Evolutionary conservation across 2,329 filamentous ascomycete species (phyloP), one percentile per base, ranked within the genome.

Genomic region (Pseudocercospora ulei): DNA sequence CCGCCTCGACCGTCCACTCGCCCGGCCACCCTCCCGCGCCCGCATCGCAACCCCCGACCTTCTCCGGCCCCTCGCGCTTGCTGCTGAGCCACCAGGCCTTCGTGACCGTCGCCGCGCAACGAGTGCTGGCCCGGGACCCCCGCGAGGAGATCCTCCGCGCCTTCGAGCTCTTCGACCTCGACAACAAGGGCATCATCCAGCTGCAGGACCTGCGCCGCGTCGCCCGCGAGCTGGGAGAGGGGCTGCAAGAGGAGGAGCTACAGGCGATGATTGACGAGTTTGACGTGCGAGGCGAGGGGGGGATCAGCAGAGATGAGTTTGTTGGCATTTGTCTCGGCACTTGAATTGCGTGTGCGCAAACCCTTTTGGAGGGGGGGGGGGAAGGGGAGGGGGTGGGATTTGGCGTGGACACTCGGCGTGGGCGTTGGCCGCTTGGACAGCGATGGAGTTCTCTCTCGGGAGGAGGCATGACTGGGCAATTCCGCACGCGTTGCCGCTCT

Each of bases 221-320:
- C 16, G 86, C 88, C 41, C 75, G 85, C 54, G 90, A 96, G 61
- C 69, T 98, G 48, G 90, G 90, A 5, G 88, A 96, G 62, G 85
- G 83, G 7, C 70, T 98, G 51, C 84, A 90, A 52, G 88, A 98
- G 57, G 82, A 92, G 55, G 90, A 98, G 62, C 70, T 98, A 46
- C 72, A 76, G 52, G 86, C 86, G 49, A 98, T 98, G 90, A 90
- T 98, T 65, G 86, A 95, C 57, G 88, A 96, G 63, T 92, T 96
- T 66, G 90, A 98, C 66, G 72, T 95, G 49, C 83, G 93, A 57
- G 88, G 85, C 1, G 92, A 93, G 53, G 87, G 87, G 7, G 86
- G 72, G 41, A 77, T 80, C 49, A 71, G 68, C 31, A 60, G 72
- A 53, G 75, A 79, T 43, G 75, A 75, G 43, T 80, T 80, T 64